Evolutionary conservation across 2,329 filamentous ascomycete species (phyloP), one percentile per base, ranked within the genome.

Genomic region (Ophiostoma sp.): DNA sequence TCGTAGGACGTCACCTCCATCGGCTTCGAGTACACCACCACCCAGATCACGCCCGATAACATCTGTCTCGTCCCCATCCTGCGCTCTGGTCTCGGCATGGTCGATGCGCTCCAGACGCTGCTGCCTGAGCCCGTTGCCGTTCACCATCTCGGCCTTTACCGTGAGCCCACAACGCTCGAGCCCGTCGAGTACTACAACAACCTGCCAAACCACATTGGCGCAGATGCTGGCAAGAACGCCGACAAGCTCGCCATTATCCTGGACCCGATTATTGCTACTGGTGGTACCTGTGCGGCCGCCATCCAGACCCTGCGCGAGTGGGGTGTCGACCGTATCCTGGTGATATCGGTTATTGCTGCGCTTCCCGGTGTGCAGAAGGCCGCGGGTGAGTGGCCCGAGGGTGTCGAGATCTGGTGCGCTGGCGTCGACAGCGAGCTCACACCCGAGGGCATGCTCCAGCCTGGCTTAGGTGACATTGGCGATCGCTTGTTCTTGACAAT

Each of bases 121-220:
- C 91, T 98, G 69, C 93, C 94, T 18, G 76, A 79, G 49, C 85
- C 92, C 14, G 90, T 94, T 44, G 89, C 93, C 6, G 86, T 97
- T 72, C 93, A 98, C 81, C 94, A 98, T 77, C 89, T 98, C 7
- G 94, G 95, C 73, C 89, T 98, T 75, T 98, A 94, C 83, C 92
- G 93, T 76, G 93, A 97, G 77, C 92, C 90, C 70, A 87, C 87
- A 68, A 94, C 91, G 62, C 88, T 97, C 68, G 87, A 92, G 75
- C 92, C 93, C 3, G 93, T 97, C 69, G 93, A 97, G 80, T 97
- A 97, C 85, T 97, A 97, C 85, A 97, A 97, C 83, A 97, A 97
- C 79, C 88, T 97, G 27, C 93, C 93, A 47, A 89, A 91, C 79
- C 89, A 92, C 79, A 76, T 82, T 62, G 73, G 76, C 52, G 76